Base-by-base conservation (phyloP, 495 filamentous ascomycete genomes). In the Thermochaetoides thermophila region DNA sequence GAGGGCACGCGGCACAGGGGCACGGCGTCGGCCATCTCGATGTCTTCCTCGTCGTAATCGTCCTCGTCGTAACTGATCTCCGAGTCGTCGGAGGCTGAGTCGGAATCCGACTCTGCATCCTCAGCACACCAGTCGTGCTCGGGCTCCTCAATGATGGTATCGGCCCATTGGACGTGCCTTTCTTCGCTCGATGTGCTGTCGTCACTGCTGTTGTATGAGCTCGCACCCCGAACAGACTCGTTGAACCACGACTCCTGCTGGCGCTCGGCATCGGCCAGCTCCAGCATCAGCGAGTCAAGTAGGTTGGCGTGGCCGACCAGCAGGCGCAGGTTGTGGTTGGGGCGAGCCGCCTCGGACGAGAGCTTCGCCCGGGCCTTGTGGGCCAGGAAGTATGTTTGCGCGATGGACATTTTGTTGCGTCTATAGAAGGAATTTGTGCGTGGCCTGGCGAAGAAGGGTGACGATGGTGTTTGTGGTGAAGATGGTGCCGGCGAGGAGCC, bases 201-300 rank as follows among this genome's bases (percentile, higher is more conserved):
- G n/a, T n/a, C n/a, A 25, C 6, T 21, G 19, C 18, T 21, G 36
- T 59, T 50, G 48, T 66, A 63, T 45, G 56, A 59, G 51, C 69
- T 67, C 46, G 81, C 83, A 46, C 78, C 79, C 53, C 66, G 73
- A 59, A 95, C 82, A 38, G 81, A 84, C 60, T 87, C 76, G 72
- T 95, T 85, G 76, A 95, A 96, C 91, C 91, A 96, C 34, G 70
- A 78, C 59, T 96, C 89, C 57, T 96, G 89, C 55, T 96, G 85
- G 39, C 74, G 71, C 65, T 97, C 91, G 49, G 91, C 89, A 25
- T 91, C 81, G 56, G 81, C 75, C 12, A 97, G 81, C 52, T 93
- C 85, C 39, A 94, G 65, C 89, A 95, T 96, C 44, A 97, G 66
- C 9, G 76, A 76, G 64, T 97, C 89, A 46, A 97, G 81, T 10